Evolutionary conservation across 2,329 filamentous ascomycete genomes (phyloP), one percentile per base, ranked within the genome.

Genomic region (Phialophora expanda): DNA sequence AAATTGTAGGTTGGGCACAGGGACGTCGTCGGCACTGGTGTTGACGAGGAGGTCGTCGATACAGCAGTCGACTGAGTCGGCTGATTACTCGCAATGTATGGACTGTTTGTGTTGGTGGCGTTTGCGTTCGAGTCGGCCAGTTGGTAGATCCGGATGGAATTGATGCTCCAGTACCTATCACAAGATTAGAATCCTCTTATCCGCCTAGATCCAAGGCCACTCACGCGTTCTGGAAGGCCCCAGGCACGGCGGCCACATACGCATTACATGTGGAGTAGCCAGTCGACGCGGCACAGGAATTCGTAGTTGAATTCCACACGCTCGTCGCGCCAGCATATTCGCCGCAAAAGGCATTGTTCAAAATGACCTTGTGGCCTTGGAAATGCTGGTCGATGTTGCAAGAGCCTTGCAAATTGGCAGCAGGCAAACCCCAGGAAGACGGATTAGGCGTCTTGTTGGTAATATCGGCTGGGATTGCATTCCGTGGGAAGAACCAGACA

Each of bases 271-370:
- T 65, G 6, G 63, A 60, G 32, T 68, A 67, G 3, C 64, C 64
- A 0, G 69, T 71, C 12, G 46, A 55, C n/a, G 61, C 55, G 12
- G 64, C 66, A 48, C 69, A 71, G 34, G 68, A 69, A 14, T 62
- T 68, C 22, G 51, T 64, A 22, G 58, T 62, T 14, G 67, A 66
- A 32, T 69, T 66, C 70, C 70, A 72, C 34, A 72, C 69, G 44
- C 32, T 62, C 12, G 87, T 85, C 55, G 80, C 75, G 24, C 90
- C 90, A 8, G 91, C 91, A 91, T 91, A 95, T 72, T 89, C 85
- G 12, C 92, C 92, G 77, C 92, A 96, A 74, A 94, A 90, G 3
- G 89, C 88, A 0, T 87, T 93, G 79, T 95, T 87, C 77, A 95
- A 88, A 69, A 93, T 63, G 66, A 96, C 85, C 70, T 87, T 84